Conservation (phyloP, 2,329 filamentous ascomycete species). For the Ilyonectria robusta region DNA sequence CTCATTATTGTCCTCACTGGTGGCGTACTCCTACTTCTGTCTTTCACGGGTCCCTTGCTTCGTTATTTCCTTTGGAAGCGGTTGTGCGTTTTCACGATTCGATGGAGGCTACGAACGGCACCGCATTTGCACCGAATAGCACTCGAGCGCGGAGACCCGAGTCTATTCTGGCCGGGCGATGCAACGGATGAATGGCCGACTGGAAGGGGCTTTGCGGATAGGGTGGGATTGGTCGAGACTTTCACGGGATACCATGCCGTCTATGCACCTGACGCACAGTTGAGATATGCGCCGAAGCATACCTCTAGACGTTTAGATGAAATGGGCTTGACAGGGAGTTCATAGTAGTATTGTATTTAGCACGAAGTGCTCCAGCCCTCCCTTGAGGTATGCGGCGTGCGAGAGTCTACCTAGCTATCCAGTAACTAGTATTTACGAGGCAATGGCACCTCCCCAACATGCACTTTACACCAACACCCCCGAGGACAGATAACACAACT, state of each 20-base stretch:
- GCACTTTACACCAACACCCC: no score
- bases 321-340: neutral
- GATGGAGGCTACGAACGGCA: constrained; percentile 12
- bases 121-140: constrained; percentile 4
- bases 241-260: constrained; percentile 7
- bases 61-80: constrained; percentile 6
- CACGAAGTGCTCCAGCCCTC: no score
- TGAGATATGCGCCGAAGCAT: constrained; percentile 4
- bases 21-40: neutral
- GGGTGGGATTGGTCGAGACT: constrained; percentile 1
- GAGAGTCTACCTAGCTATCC: no score
- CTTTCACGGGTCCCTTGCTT: constrained; percentile 5
- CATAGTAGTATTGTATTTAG: no score
- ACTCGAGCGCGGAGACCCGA: constrained; percentile 3
- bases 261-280: neutral
- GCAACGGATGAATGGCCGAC: constrained; percentile 5
- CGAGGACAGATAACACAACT: no score
- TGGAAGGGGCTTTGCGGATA: neutral
- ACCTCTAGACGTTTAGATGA: neutral
- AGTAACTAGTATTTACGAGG: no score
- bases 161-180: constrained; percentile 3
- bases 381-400: no score
- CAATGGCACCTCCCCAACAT: no score
- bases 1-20: neutral
- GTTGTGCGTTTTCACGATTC: constrained; percentile 7